Evolutionary conservation across 345 rosid genomes (phyloP).

Genomic region (Brassica juncea): DNA sequence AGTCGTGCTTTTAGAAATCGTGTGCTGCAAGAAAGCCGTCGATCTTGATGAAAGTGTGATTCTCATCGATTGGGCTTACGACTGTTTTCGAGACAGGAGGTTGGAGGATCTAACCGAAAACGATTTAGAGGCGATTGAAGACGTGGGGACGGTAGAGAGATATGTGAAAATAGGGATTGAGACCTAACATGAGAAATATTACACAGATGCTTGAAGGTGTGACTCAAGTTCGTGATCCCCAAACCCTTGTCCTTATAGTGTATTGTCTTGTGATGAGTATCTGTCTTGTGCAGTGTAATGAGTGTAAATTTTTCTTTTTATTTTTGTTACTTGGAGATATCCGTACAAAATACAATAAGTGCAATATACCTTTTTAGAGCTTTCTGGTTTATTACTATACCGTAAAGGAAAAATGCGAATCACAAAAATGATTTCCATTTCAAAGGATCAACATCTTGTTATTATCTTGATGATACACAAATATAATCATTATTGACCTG

Average conservation of each 20-base stretch:
- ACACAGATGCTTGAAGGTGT: conserved; percentile 48
- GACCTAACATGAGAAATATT: conserved; percentile 49
- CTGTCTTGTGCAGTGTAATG: conserved; percentile 5
- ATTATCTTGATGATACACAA: too few species aligned
- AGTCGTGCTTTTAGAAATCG: conserved; percentile 40
- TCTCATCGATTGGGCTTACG: conserved; percentile 49
- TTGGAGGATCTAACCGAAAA: conserved; percentile 33
- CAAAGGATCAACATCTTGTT: neutral
- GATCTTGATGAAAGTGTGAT: conserved; percentile 12
- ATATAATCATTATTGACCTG: too few species aligned
- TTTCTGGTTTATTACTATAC: neutral
- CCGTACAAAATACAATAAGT: too few species aligned
- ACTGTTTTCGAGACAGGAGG: conserved; percentile 42
- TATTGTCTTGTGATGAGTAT: neutral
- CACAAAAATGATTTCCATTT: neutral
- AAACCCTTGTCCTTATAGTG: conserved; percentile 18
- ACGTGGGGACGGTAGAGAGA: conserved; percentile 40
- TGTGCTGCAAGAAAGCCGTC: conserved; percentile 42
- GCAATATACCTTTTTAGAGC: too few species aligned
- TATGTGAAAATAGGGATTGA: conserved; percentile 48
- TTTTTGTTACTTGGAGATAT: too few species aligned
- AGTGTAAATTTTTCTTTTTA: neutral
- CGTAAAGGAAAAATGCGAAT: neutral
- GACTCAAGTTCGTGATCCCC: conserved; percentile 37
- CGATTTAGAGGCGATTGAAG: conserved; percentile 46